A percentile compares a stretch with the other conserved stretches of the same genome.
Evolutionary conservation across 768 basidiomycete species (phyloP).

Genomic region (Tricholoma matsutake): DNA sequence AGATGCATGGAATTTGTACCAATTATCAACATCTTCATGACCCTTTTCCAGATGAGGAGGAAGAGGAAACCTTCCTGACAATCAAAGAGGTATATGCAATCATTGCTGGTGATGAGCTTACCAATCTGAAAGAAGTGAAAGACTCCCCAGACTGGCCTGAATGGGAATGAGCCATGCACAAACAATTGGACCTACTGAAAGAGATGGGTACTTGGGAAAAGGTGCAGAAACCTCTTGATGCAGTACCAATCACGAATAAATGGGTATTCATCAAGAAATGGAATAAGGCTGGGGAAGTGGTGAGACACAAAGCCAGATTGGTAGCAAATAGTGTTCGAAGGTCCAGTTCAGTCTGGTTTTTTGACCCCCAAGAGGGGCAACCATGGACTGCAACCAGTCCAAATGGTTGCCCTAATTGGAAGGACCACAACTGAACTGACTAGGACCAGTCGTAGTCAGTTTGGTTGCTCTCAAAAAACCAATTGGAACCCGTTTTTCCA

Average conservation of each 20-base stretch:
- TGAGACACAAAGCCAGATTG: conserved; percentile 31
- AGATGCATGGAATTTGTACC: neutral
- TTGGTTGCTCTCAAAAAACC: no score
- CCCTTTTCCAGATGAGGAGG: neutral
- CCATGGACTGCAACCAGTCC: no score
- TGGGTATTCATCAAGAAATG: conserved; percentile 24
- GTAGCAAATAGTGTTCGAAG: no score
- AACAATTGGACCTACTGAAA: neutral
- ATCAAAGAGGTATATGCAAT: neutral
- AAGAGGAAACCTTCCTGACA: neutral
- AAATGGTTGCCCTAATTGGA: no score
- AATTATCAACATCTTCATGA: neutral
- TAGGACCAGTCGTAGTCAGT: no score
- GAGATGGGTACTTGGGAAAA: neutral
- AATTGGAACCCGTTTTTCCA: no score
- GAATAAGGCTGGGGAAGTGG: conserved; percentile 24
- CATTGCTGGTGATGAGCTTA: neutral
- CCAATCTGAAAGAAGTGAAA: neutral
- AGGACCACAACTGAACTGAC: no score
- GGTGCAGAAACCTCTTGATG: neutral
- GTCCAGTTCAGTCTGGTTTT: no score
- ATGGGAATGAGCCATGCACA: neutral
- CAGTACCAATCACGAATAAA: conserved; percentile 3
- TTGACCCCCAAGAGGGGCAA: no score
- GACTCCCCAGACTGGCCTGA: neutral